Conservation (phyloP, 331 rosid species). For the Rhamnella rubrinervis region DNA sequence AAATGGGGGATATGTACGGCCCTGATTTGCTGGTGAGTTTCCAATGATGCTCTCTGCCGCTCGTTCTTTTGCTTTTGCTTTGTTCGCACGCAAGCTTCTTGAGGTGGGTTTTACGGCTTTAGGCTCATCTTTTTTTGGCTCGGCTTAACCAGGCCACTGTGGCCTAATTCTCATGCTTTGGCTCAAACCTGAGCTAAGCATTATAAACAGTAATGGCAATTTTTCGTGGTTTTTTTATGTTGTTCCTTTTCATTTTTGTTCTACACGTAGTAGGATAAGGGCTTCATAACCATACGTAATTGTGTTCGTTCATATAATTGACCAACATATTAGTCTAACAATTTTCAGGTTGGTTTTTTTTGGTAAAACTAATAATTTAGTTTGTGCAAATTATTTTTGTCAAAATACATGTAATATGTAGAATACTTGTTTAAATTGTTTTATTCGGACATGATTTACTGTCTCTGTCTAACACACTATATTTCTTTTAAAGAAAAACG, state of each 20-base stretch:
- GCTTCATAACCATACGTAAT: constrained; percentile 1
- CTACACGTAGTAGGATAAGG: not conserved
- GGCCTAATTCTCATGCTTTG: not conserved
- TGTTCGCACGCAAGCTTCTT: constrained; percentile 45
- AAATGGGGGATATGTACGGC: constrained; percentile 9
- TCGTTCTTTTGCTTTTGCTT: constrained; percentile 26
- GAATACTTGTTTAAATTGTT: too few species aligned
- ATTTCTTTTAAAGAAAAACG: too few species aligned
- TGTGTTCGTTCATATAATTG: constrained; percentile 9
- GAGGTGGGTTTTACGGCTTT: not conserved
- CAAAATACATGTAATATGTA: too few species aligned
- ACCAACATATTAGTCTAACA: constrained; percentile 1
- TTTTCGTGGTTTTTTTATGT: not conserved
- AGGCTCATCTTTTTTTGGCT: constrained; percentile 4
- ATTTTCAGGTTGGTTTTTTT: not conserved
- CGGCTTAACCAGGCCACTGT: not conserved
- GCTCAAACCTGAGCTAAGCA: constrained; percentile 17
- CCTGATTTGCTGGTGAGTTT: constrained; percentile 20
- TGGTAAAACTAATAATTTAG: not conserved
- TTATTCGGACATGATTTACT: not conserved
- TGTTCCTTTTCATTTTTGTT: constrained; percentile 2
- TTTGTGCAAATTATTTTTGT: too few species aligned
- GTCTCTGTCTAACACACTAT: too few species aligned
- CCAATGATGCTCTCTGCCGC: constrained; percentile 19
- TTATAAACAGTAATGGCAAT: not conserved